Base-by-base conservation (phyloP, 306 rosid genomes). In the Begonia fuchsioides region DNA sequence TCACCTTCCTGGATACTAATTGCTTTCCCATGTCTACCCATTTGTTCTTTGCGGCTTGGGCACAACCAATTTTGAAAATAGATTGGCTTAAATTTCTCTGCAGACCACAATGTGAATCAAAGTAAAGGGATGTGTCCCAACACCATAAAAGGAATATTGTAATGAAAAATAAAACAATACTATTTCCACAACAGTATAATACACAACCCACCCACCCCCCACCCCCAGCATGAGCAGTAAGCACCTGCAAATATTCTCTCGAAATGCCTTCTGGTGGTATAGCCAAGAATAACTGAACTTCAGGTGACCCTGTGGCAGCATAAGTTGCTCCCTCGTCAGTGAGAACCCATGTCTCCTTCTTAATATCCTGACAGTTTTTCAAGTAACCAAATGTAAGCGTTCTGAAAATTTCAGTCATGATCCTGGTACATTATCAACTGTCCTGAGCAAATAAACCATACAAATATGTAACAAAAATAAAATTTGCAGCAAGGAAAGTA, bases 21-120 rank as follows among this genome's bases (percentile, higher is more conserved):
- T n/a, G n/a, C n/a, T 72, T 81, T n/a, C 97, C 97, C 67, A 88
- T 70, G 1, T 76, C 80, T 50, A 88, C 84, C 97, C 95, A 88
- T 60, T 72, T 78, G 49, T 81, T 84, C 67, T 84, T 88, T 2
- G 77, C 80, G 32, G 97, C 97, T 69, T 88, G 95, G 3, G 93
- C 75, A 38, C 80, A 68, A 15, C 55, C 97, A 54, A 88, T 88
- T 69, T 79, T 88, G 77, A 76, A 84, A 49, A 38, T 39, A 0
- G 81, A 49, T 3, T 78, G 71, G 17, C 57, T 77, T 7, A 88
- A 54, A 61, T 78, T 88, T 70, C 70, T 84, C 90, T 87, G 74
- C 74, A 83, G 65, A 40, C 61, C 16, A 59, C 19, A 54, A 11
- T 49, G 61, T 54, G 46, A 6, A 48, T 39, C 12, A 19, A 20